Evolutionary conservation across 2,329 filamentous ascomycete species (phyloP), one percentile per base, ranked within the genome.

Genomic region (Davidsoniella virescens): DNA sequence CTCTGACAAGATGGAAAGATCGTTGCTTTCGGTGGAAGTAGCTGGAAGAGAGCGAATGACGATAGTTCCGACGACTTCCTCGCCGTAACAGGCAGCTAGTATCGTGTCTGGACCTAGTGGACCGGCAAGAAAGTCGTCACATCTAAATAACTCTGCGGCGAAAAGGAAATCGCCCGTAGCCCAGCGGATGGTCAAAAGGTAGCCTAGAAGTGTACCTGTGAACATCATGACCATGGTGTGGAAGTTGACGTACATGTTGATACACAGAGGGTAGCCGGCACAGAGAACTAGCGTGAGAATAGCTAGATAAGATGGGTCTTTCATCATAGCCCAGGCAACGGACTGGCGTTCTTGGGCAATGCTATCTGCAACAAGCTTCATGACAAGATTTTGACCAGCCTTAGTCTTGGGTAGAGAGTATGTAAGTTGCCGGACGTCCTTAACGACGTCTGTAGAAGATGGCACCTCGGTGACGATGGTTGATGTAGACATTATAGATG

Each of bases 341-440:
- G 73, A 63, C 62, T 87, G 81, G 49, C 84, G 79, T 65, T 92
- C 85, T 62, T 93, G 84, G 18, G 85, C 84, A 51, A 93, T 77
- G 55, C 80, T 84, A 65, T 92, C 85, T 48, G 84, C 80, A 43
- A 93, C 71, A n/a, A 94, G 72, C 55, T 75, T 75, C 51, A 94
- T 69, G 9, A 81, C 82, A 51, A 77, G 71, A 55, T 77, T 67
- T 60, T 80, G 77, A 59, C 87, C 81, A 40, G 67, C 60, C 45
- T 74, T 65, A 33, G 57, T 57, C 39, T 67, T 68, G 42, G 78
- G 64, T 39, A 72, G 59, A 54, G 73, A 71, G 47, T 82, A 78
- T 38, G 71, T 40, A 16, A 44, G 43, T 33, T 33, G 49, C 17
- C 18, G 43, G 7, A 41, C 12, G 1, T 10, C 20, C 2, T 44